A percentile compares a stretch with the other conserved stretches of the same genome.
These are phyloP conservation scores for Pythium myriotylum DNA, from an alignment of 352 stramenopile species.

Conservation along the genomic window DNA sequence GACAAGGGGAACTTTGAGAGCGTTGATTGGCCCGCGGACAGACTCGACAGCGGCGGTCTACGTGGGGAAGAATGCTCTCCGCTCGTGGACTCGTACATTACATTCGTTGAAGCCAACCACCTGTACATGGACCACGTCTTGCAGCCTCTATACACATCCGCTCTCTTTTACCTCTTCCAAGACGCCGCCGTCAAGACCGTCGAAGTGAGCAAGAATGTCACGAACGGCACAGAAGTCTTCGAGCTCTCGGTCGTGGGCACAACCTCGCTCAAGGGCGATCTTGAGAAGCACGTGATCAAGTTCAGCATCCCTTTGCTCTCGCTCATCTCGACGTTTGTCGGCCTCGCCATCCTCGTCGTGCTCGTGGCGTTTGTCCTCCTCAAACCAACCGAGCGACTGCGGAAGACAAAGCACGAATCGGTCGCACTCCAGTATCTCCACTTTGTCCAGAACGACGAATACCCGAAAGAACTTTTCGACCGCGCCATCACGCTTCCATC, in stretches of 20 bases:
- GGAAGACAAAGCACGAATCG: slow-evolving; percentile 26
- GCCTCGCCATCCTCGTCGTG: slow-evolving; percentile 36
- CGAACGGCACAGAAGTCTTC: slow-evolving; percentile 6
- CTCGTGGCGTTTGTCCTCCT: slow-evolving; percentile 31
- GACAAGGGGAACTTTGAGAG: slow-evolving; percentile 14
- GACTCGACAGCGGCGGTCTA: not conserved
- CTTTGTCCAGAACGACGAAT: slow-evolving; percentile 16
- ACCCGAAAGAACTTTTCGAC: slow-evolving; percentile 34
- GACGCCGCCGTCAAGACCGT: slow-evolving; percentile 23
- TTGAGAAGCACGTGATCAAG: slow-evolving; percentile 19
- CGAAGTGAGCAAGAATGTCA: slow-evolving; percentile 19
- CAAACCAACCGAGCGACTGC: slow-evolving; percentile 37
- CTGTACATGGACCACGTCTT: slow-evolving; percentile 17
- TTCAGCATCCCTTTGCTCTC: slow-evolving; percentile 33
- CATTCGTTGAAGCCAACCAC: slow-evolving; percentile 19
- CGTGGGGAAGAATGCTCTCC: slow-evolving; percentile 8
- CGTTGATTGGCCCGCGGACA: not conserved
- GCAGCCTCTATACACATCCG: slow-evolving; percentile 27
- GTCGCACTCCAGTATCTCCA: slow-evolving; percentile 11
- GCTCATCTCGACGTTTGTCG: slow-evolving; percentile 44
- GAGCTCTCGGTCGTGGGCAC: slow-evolving; percentile 14
- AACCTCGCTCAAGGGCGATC: slow-evolving; percentile 25
- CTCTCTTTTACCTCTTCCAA: slow-evolving; percentile 27
- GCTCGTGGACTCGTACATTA: slow-evolving; percentile 26
- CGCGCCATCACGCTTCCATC: slow-evolving; percentile 29